Evolutionary conservation across 306 rosid species (phyloP), one percentile per base, ranked within the genome.

Genomic region (Potentilla sterilis): DNA sequence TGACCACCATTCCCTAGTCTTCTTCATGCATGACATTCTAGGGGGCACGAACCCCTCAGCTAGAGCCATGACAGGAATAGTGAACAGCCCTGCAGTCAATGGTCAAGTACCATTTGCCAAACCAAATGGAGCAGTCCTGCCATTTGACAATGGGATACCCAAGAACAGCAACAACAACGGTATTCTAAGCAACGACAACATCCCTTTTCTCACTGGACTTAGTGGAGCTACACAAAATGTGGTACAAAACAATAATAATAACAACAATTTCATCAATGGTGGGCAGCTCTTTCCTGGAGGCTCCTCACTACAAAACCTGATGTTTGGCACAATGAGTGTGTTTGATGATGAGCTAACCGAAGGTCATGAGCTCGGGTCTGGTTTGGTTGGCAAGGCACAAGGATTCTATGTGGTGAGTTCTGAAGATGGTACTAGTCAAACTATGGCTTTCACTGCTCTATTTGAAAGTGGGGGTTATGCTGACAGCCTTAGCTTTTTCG

Each of bases 21-120:
- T 91, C 78, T 94, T 75, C 85, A 64, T 91, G 95, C 98, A 91
- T 3, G 98, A 94, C 71, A 85, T 94, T 24, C 86, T 94, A 0
- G 90, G 95, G 0, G 97, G 98, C 2, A 85, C 97, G 0, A 94
- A 87, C 78, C 97, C 97, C 12, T 67, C 94, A 0, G 90, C 98
- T 1, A 70, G 82, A 72, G 96, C 97, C 1, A 84, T 89, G 22
- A 91, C 96, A 0, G 96, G 97, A 10, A 86, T 88, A 0, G 96
- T 89, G 4, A 84, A 87, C 38, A 89, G 85, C 83, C 92, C 98
- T 0, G 89, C 96, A 2, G 84, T 83, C 70, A 89, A 87, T 4
- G 96, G 97, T 0, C 91, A 91, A 72, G 89, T 93, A 3, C 93
- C 97, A 1, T 93, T 91, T 7, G 90, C 98, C n/a, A 93, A 93